These are phyloP conservation scores for Mucor circinelloides DNA, from an alignment of 371 early-diverging fungal species.

Conservation along the genomic window DNA sequence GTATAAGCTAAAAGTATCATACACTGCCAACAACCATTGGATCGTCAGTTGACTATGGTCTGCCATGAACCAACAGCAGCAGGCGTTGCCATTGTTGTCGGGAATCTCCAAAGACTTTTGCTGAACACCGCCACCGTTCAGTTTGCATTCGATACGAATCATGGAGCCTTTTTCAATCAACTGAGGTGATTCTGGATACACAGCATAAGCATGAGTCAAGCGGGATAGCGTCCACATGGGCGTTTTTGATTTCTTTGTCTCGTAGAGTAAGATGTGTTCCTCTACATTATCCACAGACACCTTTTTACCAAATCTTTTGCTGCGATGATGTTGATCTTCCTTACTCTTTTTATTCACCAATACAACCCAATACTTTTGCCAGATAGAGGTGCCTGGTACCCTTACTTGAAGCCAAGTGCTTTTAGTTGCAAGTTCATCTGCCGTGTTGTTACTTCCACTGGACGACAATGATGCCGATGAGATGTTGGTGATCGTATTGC, in stretches of 20 bases:
- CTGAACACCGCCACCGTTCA: slow-evolving; percentile 2
- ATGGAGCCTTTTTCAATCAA: slow-evolving; percentile 50
- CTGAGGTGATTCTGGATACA: slow-evolving; percentile 65
- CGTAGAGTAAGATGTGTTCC: slow-evolving; percentile 40
- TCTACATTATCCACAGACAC: slow-evolving; percentile 28
- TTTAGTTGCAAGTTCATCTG: slow-evolving; percentile 11
- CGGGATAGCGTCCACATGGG: slow-evolving; percentile 54
- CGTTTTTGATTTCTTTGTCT: slow-evolving; percentile 56
- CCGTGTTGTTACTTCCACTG: background rate
- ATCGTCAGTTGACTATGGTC: slow-evolving; percentile 35
- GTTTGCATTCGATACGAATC: slow-evolving; percentile 47
- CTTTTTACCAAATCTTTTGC: slow-evolving; percentile 39
- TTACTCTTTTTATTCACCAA: slow-evolving; percentile 49
- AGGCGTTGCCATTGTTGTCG: slow-evolving; percentile 14
- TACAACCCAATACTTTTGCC: slow-evolving; percentile 64
- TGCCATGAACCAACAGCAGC: slow-evolving; percentile 49
- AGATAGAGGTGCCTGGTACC: slow-evolving; percentile 59
- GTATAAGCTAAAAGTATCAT: slow-evolving; percentile 53
- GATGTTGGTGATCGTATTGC: background rate
- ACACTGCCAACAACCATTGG: slow-evolving; percentile 43
- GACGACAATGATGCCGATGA: slow-evolving; percentile 29
- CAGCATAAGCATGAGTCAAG: slow-evolving; percentile 68
- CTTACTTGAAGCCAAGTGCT: slow-evolving; percentile 55
- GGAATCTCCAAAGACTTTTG: background rate
- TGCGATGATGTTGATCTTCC: slow-evolving; percentile 34